Conservation (phyloP, 108 stramenopile species). For the Nitzschia sp. region DNA sequence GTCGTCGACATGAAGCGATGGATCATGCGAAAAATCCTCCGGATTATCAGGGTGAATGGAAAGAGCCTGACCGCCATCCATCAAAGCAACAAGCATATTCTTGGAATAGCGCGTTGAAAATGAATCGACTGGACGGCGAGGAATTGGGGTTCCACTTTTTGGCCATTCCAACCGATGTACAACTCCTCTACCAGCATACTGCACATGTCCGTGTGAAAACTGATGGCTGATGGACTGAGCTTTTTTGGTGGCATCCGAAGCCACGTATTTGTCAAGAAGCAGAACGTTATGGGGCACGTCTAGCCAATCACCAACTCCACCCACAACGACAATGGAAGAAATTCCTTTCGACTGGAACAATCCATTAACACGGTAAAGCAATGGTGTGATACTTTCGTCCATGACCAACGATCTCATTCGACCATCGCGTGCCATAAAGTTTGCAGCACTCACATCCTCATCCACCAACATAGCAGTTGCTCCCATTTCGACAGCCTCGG, state of each 20-base stretch:
- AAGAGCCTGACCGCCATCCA: conserved; percentile 68
- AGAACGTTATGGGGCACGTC: conserved; percentile 91
- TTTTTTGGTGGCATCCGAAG: conserved; percentile 78
- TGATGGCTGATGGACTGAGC: conserved; percentile 76
- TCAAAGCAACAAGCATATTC: conserved; percentile 29
- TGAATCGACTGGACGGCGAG: conserved; percentile 38
- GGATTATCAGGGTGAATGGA: conserved; percentile 37
- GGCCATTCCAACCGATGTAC: conserved; percentile 87
- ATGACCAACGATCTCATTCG: conserved; percentile 90
- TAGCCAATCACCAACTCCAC: conserved; percentile 96
- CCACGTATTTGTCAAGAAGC: conserved; percentile 86
- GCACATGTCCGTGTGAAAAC: conserved; percentile 87
- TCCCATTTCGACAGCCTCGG: conserved; percentile 88
- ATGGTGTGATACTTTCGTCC: conserved; percentile 92
- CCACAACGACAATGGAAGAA: conserved; percentile 92
- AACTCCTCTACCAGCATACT: conserved; percentile 86
- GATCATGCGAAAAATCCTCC: conserved; percentile 16
- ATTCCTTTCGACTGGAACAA: conserved; percentile 67
- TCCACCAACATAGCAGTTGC: conserved; percentile 82
- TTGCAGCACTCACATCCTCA: conserved; percentile 94
- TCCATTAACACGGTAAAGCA: conserved; percentile 88
- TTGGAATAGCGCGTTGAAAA: conserved; percentile 16
- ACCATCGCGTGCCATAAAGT: conserved; percentile 95
- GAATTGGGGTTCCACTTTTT: conserved; percentile 50
- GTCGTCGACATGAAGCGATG: conserved; percentile 44